phyloP scores from a whole-genome alignment of 371 early-diverging fungal genomes.

The Zychaea mexicana region DNA sequence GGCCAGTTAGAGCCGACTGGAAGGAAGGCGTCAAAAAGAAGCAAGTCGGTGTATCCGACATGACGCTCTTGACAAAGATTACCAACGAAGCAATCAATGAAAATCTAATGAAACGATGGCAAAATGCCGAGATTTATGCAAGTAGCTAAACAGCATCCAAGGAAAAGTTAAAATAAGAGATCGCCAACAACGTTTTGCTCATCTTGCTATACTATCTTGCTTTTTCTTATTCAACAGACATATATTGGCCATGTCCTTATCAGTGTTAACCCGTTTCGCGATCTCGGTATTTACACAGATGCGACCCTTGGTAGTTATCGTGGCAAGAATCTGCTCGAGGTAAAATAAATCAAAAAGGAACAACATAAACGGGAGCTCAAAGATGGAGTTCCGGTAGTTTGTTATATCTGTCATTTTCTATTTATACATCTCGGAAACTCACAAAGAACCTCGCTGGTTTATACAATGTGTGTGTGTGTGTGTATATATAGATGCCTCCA shows the following conservation, averaged over 20 bases:
- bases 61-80: conserved; percentile 87
- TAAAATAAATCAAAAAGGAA: conserved; percentile 21
- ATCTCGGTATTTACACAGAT: conserved; percentile 83
- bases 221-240: conserved; percentile 52
- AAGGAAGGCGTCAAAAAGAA: conserved; percentile 82
- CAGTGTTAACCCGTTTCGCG: conserved; percentile 88
- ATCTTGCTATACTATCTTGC: no score
- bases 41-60: conserved; percentile 86
- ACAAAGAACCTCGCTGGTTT: no score
- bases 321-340: conserved; percentile 86
- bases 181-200: no score
- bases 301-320: conserved; percentile 71
- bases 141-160: conserved; percentile 14
- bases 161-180: no score
- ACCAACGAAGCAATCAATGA: conserved; percentile 86
- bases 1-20: conserved; percentile 80
- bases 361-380: not conserved
- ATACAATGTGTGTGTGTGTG: no score
- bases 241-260: conserved; percentile 90
- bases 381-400: not conserved
- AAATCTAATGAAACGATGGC: conserved; percentile 82
- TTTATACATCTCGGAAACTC: no score
- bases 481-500: conserved; percentile 84
- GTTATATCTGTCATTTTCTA: not conserved
- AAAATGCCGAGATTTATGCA: conserved; percentile 86